phyloP scores from a whole-genome alignment of 2,329 filamentous ascomycete genomes.

The Epichloe bromicola region DNA sequence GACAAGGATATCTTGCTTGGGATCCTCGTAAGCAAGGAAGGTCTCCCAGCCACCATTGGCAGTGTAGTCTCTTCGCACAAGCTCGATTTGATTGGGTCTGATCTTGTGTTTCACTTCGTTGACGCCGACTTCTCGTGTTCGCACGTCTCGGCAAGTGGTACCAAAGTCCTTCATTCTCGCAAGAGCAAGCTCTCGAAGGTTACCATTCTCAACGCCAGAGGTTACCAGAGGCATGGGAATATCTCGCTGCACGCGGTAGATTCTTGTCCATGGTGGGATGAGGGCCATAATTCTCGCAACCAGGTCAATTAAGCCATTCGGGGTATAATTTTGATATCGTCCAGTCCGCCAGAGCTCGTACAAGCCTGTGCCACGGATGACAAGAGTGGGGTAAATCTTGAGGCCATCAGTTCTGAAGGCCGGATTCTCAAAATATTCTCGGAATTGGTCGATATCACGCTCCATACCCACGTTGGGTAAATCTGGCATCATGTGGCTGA shows the following conservation, averaged over 20 bases:
- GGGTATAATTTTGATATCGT: conserved; percentile 96
- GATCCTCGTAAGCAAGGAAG: conserved; percentile 94
- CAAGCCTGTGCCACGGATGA: conserved; percentile 89
- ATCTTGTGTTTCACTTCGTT: conserved; percentile 99
- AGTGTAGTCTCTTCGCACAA: conserved; percentile 83
- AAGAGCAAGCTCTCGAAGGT: conserved; percentile 81
- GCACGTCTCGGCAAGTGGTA: conserved; percentile 89
- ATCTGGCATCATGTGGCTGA: conserved; percentile 99
- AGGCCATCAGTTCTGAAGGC: conserved; percentile 91
- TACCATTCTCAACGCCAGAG: conserved; percentile 94
- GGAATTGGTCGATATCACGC: conserved; percentile 89
- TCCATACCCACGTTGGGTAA: conserved; percentile 98
- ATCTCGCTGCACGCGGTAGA: conserved; percentile 95
- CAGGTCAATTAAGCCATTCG: conserved; percentile 88
- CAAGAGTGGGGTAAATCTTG: conserved; percentile 95
- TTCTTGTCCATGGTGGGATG: conserved; percentile 93
- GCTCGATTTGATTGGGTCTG: conserved; percentile 85
- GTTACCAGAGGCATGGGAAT: conserved; percentile 99
- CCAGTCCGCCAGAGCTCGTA: conserved; percentile 98
- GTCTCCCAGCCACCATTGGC: conserved; percentile 98
- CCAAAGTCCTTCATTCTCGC: conserved; percentile 99
- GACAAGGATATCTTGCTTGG: conserved; percentile 95
- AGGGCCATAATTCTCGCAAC: conserved; percentile 92
- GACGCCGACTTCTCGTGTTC: conserved; percentile 91
- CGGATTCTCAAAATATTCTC: conserved; percentile 95